Percentiles rank a stretch among this genome's conserved stretches.
Evolutionary conservation across 1,139 yeast genomes (phyloP).

Genomic region (Yamadazyma sp.): DNA sequence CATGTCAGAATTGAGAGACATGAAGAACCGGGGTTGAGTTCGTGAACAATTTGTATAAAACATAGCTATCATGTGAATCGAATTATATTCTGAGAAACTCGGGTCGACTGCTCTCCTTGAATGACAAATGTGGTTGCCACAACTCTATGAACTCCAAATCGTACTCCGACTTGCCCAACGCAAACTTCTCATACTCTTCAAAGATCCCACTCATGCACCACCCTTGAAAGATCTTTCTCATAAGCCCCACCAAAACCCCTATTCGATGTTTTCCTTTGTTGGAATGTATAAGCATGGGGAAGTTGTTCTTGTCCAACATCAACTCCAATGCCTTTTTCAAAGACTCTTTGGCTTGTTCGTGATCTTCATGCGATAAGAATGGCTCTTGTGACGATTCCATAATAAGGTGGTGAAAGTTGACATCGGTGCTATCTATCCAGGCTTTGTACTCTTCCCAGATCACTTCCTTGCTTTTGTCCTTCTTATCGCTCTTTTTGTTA

Average conservation of each 20-base stretch:
- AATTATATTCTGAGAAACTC: slow-evolving; percentile 30
- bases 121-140: slow-evolving; percentile 48
- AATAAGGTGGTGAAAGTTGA: slow-evolving; percentile 59
- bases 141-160: slow-evolving; percentile 68
- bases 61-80: too few species aligned
- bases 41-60: too few species aligned
- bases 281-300: slow-evolving; percentile 86
- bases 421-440: slow-evolving; percentile 60
- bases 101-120: slow-evolving; percentile 32
- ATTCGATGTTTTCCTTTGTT: slow-evolving; percentile 95
- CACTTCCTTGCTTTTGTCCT: slow-evolving; percentile 37
- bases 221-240: slow-evolving; percentile 82
- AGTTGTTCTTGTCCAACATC: slow-evolving; percentile 67
- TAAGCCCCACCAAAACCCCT: slow-evolving; percentile 85
- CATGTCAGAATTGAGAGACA: slow-evolving; percentile 65
- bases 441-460: slow-evolving; percentile 52
- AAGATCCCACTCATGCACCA: slow-evolving; percentile 93
- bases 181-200: slow-evolving; percentile 90
- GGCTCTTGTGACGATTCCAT: slow-evolving; percentile 79
- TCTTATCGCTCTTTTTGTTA: slow-evolving; percentile 23
- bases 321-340: slow-evolving; percentile 63
- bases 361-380: slow-evolving; percentile 52
- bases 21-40: slow-evolving; percentile 50
- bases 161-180: slow-evolving; percentile 89
- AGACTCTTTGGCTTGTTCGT: slow-evolving; percentile 42